Conservation (phyloP, 2,329 filamentous ascomycete genomes). For the Huntiella bhutanensis region DNA sequence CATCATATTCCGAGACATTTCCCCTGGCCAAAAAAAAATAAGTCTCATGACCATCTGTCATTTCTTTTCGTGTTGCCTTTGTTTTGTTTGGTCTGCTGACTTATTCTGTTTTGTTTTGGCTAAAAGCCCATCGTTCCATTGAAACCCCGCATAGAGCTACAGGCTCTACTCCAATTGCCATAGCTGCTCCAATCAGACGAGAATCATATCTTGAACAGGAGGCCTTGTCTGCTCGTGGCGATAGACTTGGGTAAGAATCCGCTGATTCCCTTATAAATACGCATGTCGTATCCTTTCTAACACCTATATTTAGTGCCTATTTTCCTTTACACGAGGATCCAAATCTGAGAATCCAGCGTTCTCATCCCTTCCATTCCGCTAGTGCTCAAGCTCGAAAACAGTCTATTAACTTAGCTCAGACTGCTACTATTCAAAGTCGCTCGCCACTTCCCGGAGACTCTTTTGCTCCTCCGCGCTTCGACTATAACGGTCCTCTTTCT, state of each 20-base stretch:
- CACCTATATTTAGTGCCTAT: conserved; percentile 28
- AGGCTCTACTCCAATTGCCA: conserved; percentile 28
- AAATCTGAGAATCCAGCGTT: conserved; percentile 24
- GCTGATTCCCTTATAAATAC: not conserved
- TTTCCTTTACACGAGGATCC: conserved; percentile 42
- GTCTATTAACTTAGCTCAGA: conserved; percentile 9
- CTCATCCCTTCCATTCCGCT: conserved; percentile 29
- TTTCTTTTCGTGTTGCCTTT: too few species aligned
- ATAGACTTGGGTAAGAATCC: conserved; percentile 34
- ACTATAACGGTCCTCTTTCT: conserved; percentile 3
- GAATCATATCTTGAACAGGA: conserved; percentile 18
- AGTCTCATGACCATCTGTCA: too few species aligned
- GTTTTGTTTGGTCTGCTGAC: too few species aligned
- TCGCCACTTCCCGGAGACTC: not conserved
- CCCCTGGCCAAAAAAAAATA: too few species aligned
- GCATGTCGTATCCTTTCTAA: not conserved
- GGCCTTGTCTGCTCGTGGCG: conserved; percentile 35
- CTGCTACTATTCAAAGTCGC: conserved; percentile 4
- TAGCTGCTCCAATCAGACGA: conserved; percentile 16
- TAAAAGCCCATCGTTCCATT: too few species aligned
- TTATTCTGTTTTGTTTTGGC: too few species aligned
- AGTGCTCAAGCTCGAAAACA: conserved; percentile 9
- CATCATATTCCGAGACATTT: too few species aligned
- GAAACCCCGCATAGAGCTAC: too few species aligned
- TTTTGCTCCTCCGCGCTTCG: not conserved